Base-by-base conservation (phyloP, 192 early-diverging fungal species). In the Coemansia reversa region DNA sequence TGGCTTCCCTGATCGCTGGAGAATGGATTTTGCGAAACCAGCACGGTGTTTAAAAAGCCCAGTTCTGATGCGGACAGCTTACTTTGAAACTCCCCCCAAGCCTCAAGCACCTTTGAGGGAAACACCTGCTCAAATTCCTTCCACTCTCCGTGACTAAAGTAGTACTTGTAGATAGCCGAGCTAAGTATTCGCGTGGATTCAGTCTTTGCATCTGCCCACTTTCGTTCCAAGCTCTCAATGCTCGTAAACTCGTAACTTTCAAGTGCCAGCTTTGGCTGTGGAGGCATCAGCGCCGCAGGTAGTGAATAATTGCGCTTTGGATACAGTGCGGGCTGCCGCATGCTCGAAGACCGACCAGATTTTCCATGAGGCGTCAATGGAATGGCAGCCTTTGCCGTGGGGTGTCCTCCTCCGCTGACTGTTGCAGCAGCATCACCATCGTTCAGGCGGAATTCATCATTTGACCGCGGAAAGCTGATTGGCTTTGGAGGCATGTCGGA, bases 81-180 rank as follows among this genome's bases (percentile, higher is more conserved):
- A 35, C 45, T 58, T n/a, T 65, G 65, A 32, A 80, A 80, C 30
- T 71, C 72, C 45, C 68, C 68, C 77, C 77, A 80, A 16, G 74
- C 58, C 35, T 65, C 63, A 9, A 80, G 60, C 20, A 80, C 67
- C 39, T 67, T 70, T 28, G 59, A 60, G 5, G 77, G 77, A 50
- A 80, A 80, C n/a, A 80, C 69, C 55, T 74, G 72, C 58, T 70
- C 72, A 65, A 80, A 80, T 48, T 80, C 77, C 18, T 51, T 55
- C 77, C 77, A 80, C 29, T 69, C 77, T 54, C 77, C 77, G 16
- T 74, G 77, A 62, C 66, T 80, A 63, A 80, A 80, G 47, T 80
- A 80, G 62, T 80, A 80, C 51, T 80, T 80, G 72, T 80, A 80
- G 47, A 80, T 80, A 24, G 77, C 77, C 24, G 77, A 80, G 68